A percentile compares a stretch with the other conserved stretches of the same genome.
These are phyloP conservation scores for Mycena alexandri DNA, from an alignment of 768 basidiomycete species.

Conservation along the genomic window DNA sequence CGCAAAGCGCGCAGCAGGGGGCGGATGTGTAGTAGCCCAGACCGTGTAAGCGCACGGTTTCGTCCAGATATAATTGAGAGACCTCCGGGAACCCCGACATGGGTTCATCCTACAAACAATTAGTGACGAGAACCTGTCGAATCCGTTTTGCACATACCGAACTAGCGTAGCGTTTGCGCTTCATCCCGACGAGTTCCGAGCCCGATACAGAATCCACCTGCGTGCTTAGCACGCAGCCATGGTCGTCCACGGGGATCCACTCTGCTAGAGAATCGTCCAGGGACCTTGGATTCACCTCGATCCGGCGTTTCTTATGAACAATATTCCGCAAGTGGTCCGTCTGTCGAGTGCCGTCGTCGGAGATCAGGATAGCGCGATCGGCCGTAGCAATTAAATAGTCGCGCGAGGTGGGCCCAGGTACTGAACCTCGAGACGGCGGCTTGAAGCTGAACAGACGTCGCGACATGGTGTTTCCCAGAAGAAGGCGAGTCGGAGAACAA, in stretches of 20 bases:
- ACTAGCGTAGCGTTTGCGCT: slow-evolving; percentile 13
- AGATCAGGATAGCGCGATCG: slow-evolving; percentile 6
- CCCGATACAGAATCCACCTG: neutral
- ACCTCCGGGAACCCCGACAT: slow-evolving; percentile 1
- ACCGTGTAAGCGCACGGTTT: neutral
- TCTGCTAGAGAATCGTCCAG: neutral
- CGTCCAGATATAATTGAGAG: neutral
- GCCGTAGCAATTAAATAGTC: neutral
- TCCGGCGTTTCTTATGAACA: slow-evolving; percentile 4
- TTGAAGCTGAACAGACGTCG: neutral
- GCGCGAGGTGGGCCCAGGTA: too few species aligned
- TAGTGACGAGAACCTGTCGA: too few species aligned
- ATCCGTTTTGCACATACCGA: neutral
- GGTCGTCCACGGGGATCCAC: slow-evolving; percentile 13
- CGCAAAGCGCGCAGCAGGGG: neutral
- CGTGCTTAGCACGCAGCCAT: neutral
- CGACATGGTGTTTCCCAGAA: neutral
- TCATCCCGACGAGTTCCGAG: neutral
- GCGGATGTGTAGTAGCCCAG: neutral
- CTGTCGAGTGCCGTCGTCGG: slow-evolving; percentile 5
- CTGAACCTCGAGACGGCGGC: neutral
- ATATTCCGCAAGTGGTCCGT: neutral
- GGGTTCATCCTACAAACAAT: slow-evolving; percentile 8
- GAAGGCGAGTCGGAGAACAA: too few species aligned
- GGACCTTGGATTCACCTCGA: neutral